A percentile compares a stretch with the other conserved stretches of the same genome.
These are phyloP conservation scores for Saturnispora bothae DNA, from an alignment of 805 yeast genomes.

Conservation along the genomic window DNA sequence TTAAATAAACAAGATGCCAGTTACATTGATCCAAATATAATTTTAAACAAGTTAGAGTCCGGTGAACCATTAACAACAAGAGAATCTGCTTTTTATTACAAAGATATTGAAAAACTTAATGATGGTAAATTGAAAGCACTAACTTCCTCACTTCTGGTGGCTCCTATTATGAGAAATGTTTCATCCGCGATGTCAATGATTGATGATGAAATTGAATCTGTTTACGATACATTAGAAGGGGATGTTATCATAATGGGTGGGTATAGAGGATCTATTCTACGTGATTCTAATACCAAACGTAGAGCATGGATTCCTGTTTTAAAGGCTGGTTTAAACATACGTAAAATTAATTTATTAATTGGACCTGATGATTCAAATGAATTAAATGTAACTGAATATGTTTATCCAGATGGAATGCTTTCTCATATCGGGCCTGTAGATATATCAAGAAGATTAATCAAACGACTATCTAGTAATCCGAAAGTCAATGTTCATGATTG, in stretches of 20 bases:
- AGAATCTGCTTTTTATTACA: slow-evolving; percentile 53
- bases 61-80: slow-evolving; percentile 49
- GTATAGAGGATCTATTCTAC: slow-evolving; percentile 69
- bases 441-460: slow-evolving; percentile 51
- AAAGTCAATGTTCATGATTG: slow-evolving; percentile 56
- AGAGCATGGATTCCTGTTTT: slow-evolving; percentile 76
- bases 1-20: too few relatives aligned
- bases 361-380: slow-evolving; percentile 74
- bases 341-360: slow-evolving; percentile 56
- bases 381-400: slow-evolving; percentile 33
- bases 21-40: too few relatives aligned
- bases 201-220: neutral
- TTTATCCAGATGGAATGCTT: slow-evolving; percentile 68
- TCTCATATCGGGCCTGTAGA: slow-evolving; percentile 85
- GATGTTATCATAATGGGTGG: slow-evolving; percentile 81
- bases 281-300: slow-evolving; percentile 53
- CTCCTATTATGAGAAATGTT: slow-evolving; percentile 8
- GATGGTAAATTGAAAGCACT: slow-evolving; percentile 64
- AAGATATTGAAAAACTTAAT: slow-evolving; percentile 45
- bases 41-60: slow-evolving; percentile 36
- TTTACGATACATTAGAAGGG: slow-evolving; percentile 55
- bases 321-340: slow-evolving; percentile 70
- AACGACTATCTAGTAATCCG: slow-evolving; percentile 42
- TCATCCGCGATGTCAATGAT: neutral
- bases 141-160: slow-evolving; percentile 40